Evolutionary conservation across 305 asterid genomes (phyloP).

Genomic region (Rubia peregrina): DNA sequence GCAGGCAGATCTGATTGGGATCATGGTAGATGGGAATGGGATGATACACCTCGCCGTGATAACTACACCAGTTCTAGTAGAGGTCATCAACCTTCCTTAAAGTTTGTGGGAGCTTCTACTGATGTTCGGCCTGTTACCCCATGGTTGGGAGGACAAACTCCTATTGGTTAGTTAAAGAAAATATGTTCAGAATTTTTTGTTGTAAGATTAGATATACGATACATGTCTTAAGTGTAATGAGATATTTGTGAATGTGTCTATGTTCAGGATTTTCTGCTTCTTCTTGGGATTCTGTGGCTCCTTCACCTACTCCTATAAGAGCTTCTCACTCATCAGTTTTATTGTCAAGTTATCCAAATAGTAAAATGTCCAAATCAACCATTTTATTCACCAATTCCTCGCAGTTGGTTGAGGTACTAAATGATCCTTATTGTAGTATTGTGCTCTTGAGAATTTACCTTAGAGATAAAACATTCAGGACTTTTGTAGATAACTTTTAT

Average conservation of each 20-base stretch:
- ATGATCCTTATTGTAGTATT: too few relatives aligned
- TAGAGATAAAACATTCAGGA: too few relatives aligned
- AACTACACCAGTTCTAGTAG: constrained; percentile 44
- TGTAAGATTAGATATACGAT: too few relatives aligned
- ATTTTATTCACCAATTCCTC: constrained; percentile 31
- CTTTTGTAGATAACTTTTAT: background rate
- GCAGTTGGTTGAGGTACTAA: constrained; percentile 37
- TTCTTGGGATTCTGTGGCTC: constrained; percentile 90
- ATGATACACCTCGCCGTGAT: constrained; percentile 71
- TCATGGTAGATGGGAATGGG: constrained; percentile 97
- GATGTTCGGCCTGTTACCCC: constrained; percentile 94
- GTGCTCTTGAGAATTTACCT: too few relatives aligned
- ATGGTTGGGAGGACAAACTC: constrained; percentile 86
- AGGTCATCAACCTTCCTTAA: constrained; percentile 63
- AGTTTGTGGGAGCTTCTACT: constrained; percentile 79
- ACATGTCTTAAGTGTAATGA: too few relatives aligned
- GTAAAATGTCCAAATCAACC: constrained; percentile 40
- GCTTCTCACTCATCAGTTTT: constrained; percentile 76
- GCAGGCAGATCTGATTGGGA: constrained; percentile 95
- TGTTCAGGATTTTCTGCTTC: constrained; percentile 43
- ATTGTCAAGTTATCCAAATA: constrained; percentile 62
- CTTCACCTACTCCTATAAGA: constrained; percentile 90
- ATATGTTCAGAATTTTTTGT: too few relatives aligned
- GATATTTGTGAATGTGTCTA: background rate
- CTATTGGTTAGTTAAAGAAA: constrained; percentile 39